Evolutionary conservation across 2,329 filamentous ascomycete genomes (phyloP).

Genomic region (Exophiala spinifera): DNA sequence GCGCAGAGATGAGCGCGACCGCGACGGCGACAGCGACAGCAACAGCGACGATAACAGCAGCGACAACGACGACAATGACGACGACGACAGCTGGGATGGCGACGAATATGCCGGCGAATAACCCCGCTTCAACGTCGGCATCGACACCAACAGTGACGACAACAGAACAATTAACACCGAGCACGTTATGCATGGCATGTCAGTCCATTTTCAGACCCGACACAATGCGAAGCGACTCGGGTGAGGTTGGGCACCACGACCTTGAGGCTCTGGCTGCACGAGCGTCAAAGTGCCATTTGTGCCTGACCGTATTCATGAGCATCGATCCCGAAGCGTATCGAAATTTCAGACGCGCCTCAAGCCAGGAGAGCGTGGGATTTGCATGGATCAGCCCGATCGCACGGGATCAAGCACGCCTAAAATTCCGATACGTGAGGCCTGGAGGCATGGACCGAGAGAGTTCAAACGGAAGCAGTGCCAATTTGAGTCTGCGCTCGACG

Average conservation of each 20-base stretch:
- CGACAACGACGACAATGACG: background rate
- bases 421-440: conserved; percentile 27
- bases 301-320: conserved; percentile 29
- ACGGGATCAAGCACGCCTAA: conserved; percentile 27
- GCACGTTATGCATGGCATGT: conserved; percentile 26
- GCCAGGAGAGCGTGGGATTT: conserved; percentile 17
- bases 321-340: conserved; percentile 28
- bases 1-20: no score
- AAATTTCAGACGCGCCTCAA: conserved; percentile 18
- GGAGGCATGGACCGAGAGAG: conserved; percentile 4
- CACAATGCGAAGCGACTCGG: conserved; percentile 15
- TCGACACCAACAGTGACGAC: background rate
- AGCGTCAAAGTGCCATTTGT: conserved; percentile 29
- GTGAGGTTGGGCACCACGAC: conserved; percentile 26
- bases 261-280: conserved; percentile 26
- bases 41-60: background rate
- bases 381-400: conserved; percentile 28
- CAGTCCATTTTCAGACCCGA: conserved; percentile 23
- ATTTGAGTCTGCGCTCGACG: conserved; percentile 11
- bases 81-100: background rate
- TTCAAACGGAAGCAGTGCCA: conserved; percentile 8
- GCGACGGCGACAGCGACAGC: background rate
- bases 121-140: background rate
- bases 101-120: background rate
- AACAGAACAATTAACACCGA: conserved; percentile 12